Evolutionary conservation across 805 yeast species (phyloP).

Genomic region (Candida ovalis): DNA sequence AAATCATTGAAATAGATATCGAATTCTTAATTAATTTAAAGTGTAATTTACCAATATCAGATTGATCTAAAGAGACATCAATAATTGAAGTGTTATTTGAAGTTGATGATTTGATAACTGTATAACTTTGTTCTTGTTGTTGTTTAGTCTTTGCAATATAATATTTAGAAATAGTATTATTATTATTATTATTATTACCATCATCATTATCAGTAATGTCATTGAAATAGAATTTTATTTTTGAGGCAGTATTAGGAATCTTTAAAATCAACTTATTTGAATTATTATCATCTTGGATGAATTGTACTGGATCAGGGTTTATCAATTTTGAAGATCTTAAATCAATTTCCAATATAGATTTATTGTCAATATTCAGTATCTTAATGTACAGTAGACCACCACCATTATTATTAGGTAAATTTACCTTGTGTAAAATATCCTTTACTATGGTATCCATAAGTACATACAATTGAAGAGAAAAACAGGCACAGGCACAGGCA

Average conservation of each 20-base stretch:
- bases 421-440: background rate
- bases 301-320: constrained; percentile 5
- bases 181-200: background rate
- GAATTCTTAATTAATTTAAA: constrained; percentile 7
- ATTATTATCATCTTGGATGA: constrained; percentile 9
- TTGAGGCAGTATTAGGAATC: constrained; percentile 3
- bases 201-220: background rate
- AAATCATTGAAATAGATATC: constrained; percentile 5
- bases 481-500: background rate
- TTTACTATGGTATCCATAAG: background rate
- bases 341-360: background rate
- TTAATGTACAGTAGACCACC: background rate
- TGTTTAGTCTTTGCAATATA: background rate
- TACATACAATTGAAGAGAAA: background rate
- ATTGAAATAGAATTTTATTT: constrained; percentile 2
- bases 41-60: constrained; percentile 7
- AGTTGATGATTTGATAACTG: background rate
- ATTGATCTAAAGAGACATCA: constrained; percentile 2
- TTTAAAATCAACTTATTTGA: constrained; percentile 7
- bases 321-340: constrained; percentile 1
- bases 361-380: background rate
- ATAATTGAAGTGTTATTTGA: background rate
- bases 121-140: background rate
- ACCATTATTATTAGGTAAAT: background rate
- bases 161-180: background rate